A percentile compares a stretch with the other conserved stretches of the same genome.
These are phyloP conservation scores for Thyridium curvatum DNA, from an alignment of 2,329 filamentous ascomycete species.

Conservation along the genomic window DNA sequence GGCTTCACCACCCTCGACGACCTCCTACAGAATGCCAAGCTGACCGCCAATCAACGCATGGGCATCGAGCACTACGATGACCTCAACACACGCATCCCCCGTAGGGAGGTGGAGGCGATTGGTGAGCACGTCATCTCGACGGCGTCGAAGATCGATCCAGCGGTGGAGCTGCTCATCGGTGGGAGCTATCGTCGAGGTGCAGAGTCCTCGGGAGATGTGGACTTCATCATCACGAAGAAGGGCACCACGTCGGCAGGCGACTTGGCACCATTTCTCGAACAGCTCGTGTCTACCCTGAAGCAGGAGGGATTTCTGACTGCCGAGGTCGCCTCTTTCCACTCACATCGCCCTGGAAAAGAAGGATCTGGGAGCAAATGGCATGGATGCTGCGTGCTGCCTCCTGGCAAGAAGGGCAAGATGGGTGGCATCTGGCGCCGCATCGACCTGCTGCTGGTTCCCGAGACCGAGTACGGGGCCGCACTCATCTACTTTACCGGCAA, in stretches of 20 bases:
- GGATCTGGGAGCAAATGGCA: conserved; percentile 74
- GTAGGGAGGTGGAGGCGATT: conserved; percentile 66
- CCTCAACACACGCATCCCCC: conserved; percentile 71
- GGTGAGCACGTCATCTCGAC: conserved; percentile 56
- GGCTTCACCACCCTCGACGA: conserved; percentile 73
- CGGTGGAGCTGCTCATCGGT: conserved; percentile 65
- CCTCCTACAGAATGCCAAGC: conserved; percentile 50
- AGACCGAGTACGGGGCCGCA: conserved; percentile 72
- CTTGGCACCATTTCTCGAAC: conserved; percentile 55
- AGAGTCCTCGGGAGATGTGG: conserved; percentile 70
- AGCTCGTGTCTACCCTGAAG: conserved; percentile 57
- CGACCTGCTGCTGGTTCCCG: conserved; percentile 78
- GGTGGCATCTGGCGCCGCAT: conserved; percentile 67
- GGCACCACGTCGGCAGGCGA: conserved; percentile 46
- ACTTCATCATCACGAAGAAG: conserved; percentile 72
- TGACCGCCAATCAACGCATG: conserved; percentile 65
- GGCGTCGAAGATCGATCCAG: conserved; percentile 53
- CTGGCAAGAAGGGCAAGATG: conserved; percentile 8
- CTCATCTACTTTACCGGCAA: conserved; percentile 95
- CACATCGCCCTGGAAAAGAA: conserved; percentile 23
- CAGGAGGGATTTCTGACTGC: conserved; percentile 60
- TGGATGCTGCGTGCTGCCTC: conserved; percentile 69
- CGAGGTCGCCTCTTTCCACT: conserved; percentile 51
- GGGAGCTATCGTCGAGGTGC: conserved; percentile 84
- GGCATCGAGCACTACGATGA: conserved; percentile 78